phyloP scores from a whole-genome alignment of 2,329 filamentous ascomycete genomes.

The Graphiopsis chlorocephala region DNA sequence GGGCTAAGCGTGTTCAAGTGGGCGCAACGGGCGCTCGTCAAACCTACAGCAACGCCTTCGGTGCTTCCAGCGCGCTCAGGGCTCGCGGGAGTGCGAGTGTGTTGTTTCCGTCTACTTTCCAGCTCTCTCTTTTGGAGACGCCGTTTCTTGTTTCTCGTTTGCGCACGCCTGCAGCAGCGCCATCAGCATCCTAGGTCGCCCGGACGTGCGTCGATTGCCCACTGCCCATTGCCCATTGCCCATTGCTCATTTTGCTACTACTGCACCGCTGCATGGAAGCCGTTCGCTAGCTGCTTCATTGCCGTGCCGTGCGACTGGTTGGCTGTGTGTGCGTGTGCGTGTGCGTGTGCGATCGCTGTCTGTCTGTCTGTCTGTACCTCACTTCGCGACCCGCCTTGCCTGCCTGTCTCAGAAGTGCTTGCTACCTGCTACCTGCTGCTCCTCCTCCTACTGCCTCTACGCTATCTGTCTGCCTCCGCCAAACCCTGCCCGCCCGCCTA shows the following conservation, averaged over 20 bases:
- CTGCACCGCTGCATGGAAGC: neutral
- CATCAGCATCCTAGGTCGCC: neutral
- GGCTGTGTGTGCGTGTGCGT: neutral
- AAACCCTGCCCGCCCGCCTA: neutral
- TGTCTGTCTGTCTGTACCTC: neutral
- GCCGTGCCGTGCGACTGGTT: neutral
- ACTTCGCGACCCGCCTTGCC: neutral
- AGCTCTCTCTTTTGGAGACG: neutral
- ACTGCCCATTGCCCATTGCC: neutral
- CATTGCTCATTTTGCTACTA: neutral
- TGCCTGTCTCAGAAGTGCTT: neutral
- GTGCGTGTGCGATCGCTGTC: no score
- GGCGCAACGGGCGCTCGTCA: conserved; percentile 6
- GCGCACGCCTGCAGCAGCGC: neutral
- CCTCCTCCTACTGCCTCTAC: neutral
- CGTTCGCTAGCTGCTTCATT: conserved; percentile 1
- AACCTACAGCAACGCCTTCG: conserved; percentile 10
- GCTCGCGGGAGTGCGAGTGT: neutral
- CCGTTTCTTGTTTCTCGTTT: conserved; percentile 1
- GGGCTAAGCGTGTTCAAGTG: neutral
- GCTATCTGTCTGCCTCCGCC: neutral
- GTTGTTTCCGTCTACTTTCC: neutral
- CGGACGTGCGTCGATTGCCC: neutral
- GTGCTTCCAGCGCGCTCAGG: neutral
- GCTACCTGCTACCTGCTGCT: neutral